Conservation (phyloP, 1,139 yeast species). For the Yamadazyma trypodendri region DNA sequence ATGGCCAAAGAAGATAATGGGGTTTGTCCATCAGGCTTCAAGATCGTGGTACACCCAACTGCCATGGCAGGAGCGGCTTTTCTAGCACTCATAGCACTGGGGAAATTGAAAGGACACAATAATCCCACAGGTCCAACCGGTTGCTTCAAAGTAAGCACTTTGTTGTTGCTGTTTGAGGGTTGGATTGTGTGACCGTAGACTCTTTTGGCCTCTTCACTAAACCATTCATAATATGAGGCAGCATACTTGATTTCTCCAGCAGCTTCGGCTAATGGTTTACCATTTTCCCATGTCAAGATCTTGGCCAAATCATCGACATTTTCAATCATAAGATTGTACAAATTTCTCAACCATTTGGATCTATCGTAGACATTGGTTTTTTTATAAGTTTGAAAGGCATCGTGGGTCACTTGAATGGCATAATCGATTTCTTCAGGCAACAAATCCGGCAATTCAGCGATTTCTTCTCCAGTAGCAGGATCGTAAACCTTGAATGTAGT, state of each 20-base stretch:
- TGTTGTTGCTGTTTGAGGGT: slow-evolving; percentile 38
- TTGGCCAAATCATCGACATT: slow-evolving; percentile 43
- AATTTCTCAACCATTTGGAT: slow-evolving; percentile 59
- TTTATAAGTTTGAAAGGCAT: slow-evolving; percentile 58
- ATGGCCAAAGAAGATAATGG: slow-evolving; percentile 46
- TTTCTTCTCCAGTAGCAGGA: slow-evolving; percentile 67
- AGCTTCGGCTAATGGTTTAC: slow-evolving; percentile 42
- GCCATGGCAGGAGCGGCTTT: slow-evolving; percentile 50
- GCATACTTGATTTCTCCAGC: slow-evolving; percentile 43
- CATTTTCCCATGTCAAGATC: slow-evolving; percentile 45
- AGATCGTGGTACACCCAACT: slow-evolving; percentile 47
- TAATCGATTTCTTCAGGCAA: slow-evolving; percentile 52
- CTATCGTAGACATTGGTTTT: slow-evolving; percentile 66
- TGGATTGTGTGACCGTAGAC: slow-evolving; percentile 43
- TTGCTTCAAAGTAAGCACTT: slow-evolving; percentile 41
- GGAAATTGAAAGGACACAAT: slow-evolving; percentile 50
- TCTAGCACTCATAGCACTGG: slow-evolving; percentile 49
- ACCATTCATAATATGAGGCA: slow-evolving; percentile 48
- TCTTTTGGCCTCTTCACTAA: slow-evolving; percentile 43
- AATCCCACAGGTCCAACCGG: slow-evolving; percentile 51
- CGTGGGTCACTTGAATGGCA: slow-evolving; percentile 62
- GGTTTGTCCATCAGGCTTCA: slow-evolving; percentile 48
- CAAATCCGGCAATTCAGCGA: slow-evolving; percentile 58
- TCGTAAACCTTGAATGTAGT: slow-evolving; percentile 66
- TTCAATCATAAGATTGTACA: slow-evolving; percentile 45